These are phyloP conservation scores for Benincasa hispida DNA, from an alignment of 306 rosid genomes.

Conservation along the genomic window DNA sequence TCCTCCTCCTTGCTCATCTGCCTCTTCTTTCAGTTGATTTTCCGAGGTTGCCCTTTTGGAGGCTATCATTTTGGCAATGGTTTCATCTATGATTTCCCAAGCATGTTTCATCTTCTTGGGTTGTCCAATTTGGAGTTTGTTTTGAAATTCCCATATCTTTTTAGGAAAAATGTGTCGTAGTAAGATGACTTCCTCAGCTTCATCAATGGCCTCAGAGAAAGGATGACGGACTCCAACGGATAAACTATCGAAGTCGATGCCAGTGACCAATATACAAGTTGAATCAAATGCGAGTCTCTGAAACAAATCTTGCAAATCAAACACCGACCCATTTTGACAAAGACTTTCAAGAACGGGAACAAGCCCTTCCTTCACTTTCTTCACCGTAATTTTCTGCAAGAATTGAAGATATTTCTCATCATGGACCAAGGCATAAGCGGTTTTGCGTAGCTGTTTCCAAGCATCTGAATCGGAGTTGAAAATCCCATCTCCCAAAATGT, in stretches of 20 bases:
- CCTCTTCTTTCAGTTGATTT: background rate
- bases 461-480: slow-evolving; percentile 14
- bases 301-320: slow-evolving; percentile 27
- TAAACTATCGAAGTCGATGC: slow-evolving; percentile 19
- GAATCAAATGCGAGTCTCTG: slow-evolving; percentile 20
- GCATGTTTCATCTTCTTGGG: slow-evolving; percentile 21
- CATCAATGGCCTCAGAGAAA: slow-evolving; percentile 10
- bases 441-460: slow-evolving; percentile 19
- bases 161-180: slow-evolving; percentile 12
- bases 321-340: background rate
- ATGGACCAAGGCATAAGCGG: slow-evolving; percentile 11
- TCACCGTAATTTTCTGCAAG: slow-evolving; percentile 4
- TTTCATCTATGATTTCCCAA: slow-evolving; percentile 16
- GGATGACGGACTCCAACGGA: slow-evolving; percentile 6
- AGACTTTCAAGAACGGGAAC: slow-evolving; percentile 21
- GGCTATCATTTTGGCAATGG: slow-evolving; percentile 14
- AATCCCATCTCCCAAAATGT: slow-evolving; percentile 26
- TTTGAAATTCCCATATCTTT: slow-evolving; percentile 26
- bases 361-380: slow-evolving; percentile 11
- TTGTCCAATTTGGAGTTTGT: slow-evolving; percentile 24
- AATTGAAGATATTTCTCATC: background rate
- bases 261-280: slow-evolving; percentile 11
- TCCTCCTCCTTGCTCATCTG: background rate
- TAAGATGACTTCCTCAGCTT: slow-evolving; percentile 3
- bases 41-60: slow-evolving; percentile 1